Base-by-base conservation (phyloP, 2,329 filamentous ascomycete genomes). In the Stachybotrys chlorohalonatus region DNA sequence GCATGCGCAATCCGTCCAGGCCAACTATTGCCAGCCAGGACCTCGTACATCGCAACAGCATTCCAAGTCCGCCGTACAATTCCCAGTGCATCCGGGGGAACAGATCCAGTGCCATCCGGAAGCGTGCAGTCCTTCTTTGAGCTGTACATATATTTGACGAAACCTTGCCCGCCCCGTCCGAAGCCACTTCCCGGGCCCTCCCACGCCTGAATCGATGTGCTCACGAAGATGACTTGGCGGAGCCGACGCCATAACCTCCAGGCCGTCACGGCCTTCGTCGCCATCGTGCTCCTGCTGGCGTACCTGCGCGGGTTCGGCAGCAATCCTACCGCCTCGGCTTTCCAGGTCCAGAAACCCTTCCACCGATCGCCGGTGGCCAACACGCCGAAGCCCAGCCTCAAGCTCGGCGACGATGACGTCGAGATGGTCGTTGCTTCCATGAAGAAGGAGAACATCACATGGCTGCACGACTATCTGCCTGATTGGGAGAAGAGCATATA, bases 401-500 rank as follows among this genome's bases (percentile, higher is more conserved):
- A 52, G 36, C 55, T 60, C 15, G 64, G 63, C 49, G 64, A 66
- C 16, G 56, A 64, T 16, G 64, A 66, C 39, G 62, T 68, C 50
- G 67, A 69, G 58, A 60, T 69, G 62, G 66, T 69, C 47, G 62
- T 69, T 16, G 67, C 67, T 2, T 64, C 64, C 56, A 68, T 66
- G 63, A 66, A 64, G 56, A 60, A 63, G 54, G 67, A 69, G 55
- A 60, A 68, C 52, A 55, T 63, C 39, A 67, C 70, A 15, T 78
- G 76, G 76, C 63, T 77, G 8, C 58, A 70, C 52, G 62, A 68
- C 47, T 68, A 72, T 58, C 65, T 77, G 2, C 67, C 68, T 17
- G 67, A 70, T 50, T 81, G 78, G 78, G 70, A 74, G 56, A 75
- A 76, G 63, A 79, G 73, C 56, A 72, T 82, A 55, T 83, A 83